Conservation (phyloP, 2,329 filamentous ascomycete species). For the Microcyclospora pomicola region DNA sequence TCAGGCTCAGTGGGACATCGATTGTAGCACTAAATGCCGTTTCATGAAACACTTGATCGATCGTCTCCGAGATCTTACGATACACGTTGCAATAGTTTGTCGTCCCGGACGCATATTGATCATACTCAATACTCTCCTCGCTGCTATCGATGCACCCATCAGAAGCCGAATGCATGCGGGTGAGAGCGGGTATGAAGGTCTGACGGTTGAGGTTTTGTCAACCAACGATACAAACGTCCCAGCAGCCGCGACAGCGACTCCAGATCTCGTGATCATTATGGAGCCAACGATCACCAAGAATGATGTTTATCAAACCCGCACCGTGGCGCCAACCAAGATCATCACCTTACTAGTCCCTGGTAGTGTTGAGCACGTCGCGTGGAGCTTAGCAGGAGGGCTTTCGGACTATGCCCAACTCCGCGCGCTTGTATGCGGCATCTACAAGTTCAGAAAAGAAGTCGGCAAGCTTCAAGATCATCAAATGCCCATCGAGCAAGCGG, state of each 20-base stretch:
- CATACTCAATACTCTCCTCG: constrained; percentile 22
- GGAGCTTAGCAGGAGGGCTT: constrained; percentile 21
- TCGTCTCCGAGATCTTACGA: constrained; percentile 10
- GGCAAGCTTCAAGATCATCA: constrained; percentile 14
- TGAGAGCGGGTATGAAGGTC: constrained; percentile 3
- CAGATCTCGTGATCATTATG: constrained; percentile 29
- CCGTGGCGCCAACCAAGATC: constrained; percentile 7
- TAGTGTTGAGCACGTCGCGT: constrained; percentile 31
- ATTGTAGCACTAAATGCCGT: constrained; percentile 24
- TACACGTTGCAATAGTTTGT: constrained; percentile 18
- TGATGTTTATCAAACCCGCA: constrained; percentile 5
- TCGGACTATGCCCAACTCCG: constrained; percentile 18
- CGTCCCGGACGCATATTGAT: constrained; percentile 15
- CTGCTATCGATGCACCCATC: constrained; percentile 9
- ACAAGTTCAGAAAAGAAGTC: constrained; percentile 22
- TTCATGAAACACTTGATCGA: constrained; percentile 23
- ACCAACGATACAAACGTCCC: constrained; percentile 10
- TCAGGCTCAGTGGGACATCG: constrained; percentile 22
- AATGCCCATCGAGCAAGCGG: constrained; percentile 10
- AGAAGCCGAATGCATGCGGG: background rate
- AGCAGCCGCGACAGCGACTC: constrained; percentile 8
- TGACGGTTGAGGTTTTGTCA: constrained; percentile 24
- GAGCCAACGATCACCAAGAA: constrained; percentile 18
- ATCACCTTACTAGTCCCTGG: constrained; percentile 28
- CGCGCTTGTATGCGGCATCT: constrained; percentile 25